A percentile compares a stretch with the other conserved stretches of the same genome.
phyloP scores from a whole-genome alignment of 148 eudicot genomes.

The Vaccinium corymbosum region DNA sequence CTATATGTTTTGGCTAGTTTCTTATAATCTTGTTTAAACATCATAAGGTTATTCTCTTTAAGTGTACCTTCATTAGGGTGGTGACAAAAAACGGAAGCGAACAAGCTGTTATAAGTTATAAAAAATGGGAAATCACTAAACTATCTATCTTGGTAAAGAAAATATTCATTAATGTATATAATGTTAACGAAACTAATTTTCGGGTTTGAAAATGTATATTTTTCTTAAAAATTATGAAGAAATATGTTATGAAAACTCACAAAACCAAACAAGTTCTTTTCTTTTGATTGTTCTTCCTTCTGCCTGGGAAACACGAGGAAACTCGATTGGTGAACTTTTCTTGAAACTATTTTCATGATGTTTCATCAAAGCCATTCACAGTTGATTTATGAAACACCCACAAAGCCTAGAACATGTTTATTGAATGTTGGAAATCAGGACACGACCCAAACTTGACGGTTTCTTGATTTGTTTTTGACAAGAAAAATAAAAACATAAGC shows the following conservation, averaged over 20 bases:
- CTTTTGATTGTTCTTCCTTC: not conserved
- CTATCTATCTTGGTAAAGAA: not conserved
- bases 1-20: not conserved
- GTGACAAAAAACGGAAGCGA: not conserved
- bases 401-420: not conserved
- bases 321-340: not conserved
- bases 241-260: not conserved
- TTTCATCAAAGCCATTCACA: not conserved
- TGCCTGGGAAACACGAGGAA: not conserved
- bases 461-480: not conserved
- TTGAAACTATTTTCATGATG: not conserved
- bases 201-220: not conserved
- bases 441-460: not conserved
- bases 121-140: not conserved
- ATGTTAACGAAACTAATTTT: too few species aligned
- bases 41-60: not conserved
- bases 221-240: not conserved
- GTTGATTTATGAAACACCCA: not conserved
- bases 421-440: not conserved
- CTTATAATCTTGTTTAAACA: not conserved
- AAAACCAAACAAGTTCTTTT: not conserved
- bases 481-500: not conserved
- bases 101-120: not conserved
- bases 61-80: not conserved
- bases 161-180: not conserved